Evolutionary conservation across 139 green algal genomes (phyloP).

Genomic region (Closterium sp.): DNA sequence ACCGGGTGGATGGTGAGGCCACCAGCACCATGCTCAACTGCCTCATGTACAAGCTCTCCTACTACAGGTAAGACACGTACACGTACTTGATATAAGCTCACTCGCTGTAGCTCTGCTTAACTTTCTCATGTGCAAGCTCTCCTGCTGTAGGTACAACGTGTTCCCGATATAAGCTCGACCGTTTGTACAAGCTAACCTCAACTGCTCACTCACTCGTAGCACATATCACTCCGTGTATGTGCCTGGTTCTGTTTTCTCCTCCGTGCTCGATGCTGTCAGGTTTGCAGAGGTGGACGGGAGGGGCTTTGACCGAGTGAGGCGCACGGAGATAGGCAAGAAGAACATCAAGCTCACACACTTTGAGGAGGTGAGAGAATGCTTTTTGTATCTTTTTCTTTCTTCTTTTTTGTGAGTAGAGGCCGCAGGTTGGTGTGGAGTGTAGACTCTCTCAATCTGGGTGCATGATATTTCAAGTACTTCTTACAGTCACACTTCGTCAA

Average conservation of each 20-base stretch:
- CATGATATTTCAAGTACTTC: not conserved
- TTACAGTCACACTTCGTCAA: too few relatives aligned
- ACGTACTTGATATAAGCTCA: not conserved
- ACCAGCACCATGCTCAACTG: not conserved
- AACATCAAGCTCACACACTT: slow-evolving; percentile 78
- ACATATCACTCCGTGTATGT: not conserved
- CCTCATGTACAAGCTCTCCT: not conserved
- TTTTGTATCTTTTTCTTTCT: too few relatives aligned
- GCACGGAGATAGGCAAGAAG: slow-evolving; percentile 71
- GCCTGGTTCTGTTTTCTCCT: not conserved
- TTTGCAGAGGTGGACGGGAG: slow-evolving; percentile 48
- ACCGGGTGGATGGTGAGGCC: not conserved
- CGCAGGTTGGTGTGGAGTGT: not conserved
- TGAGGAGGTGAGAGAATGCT: slow-evolving; percentile 72
- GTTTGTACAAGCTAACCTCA: too few relatives aligned
- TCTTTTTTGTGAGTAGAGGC: too few relatives aligned
- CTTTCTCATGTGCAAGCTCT: not conserved
- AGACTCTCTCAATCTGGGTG: not conserved
- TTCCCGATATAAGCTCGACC: too few relatives aligned
- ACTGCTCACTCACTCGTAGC: not conserved
- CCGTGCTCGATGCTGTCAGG: slow-evolving; percentile 2
- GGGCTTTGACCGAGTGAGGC: slow-evolving; percentile 81
- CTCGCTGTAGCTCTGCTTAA: not conserved
- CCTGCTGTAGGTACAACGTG: not conserved
- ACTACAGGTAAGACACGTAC: not conserved